Evolutionary conservation across 306 rosid genomes (phyloP).

Genomic region (Trifolium repens): DNA sequence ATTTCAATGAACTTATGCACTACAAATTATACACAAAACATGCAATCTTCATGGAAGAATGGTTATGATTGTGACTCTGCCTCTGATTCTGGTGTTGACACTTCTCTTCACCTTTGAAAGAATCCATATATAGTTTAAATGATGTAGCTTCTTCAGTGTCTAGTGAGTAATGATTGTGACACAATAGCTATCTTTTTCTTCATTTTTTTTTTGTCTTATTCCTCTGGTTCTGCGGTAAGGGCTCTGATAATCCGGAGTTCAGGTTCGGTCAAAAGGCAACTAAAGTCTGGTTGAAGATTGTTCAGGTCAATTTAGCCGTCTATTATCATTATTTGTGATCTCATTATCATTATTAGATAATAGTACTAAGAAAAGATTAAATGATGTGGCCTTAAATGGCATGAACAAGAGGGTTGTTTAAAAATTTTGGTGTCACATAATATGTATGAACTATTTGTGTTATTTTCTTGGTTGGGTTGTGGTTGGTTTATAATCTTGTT

Average conservation of each 20-base stretch:
- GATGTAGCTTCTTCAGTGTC: conserved; percentile 32
- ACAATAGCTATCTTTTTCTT: not conserved
- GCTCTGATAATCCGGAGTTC: not conserved
- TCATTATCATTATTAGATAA: conserved; percentile 6
- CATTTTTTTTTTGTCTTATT: not conserved
- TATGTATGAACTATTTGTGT: conserved; percentile 36
- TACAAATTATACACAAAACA: conserved; percentile 30
- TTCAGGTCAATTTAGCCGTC: conserved; percentile 27
- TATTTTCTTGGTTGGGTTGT: conserved; percentile 19
- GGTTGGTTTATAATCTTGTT: conserved; percentile 34
- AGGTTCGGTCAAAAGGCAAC: not conserved
- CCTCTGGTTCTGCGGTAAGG: not conserved
- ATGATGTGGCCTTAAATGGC: conserved; percentile 32
- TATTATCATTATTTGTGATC: conserved; percentile 36
- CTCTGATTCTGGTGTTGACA: conserved; percentile 68
- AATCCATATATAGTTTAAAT: conserved; percentile 16
- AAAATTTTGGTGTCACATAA: conserved; percentile 31
- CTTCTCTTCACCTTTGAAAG: conserved; percentile 87
- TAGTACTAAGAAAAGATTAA: not conserved
- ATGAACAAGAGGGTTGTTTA: conserved; percentile 37
- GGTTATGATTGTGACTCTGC: conserved; percentile 44
- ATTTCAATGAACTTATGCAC: conserved; percentile 49
- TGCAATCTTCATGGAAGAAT: conserved; percentile 45
- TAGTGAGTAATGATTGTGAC: conserved; percentile 32
- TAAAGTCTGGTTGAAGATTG: not conserved